A percentile compares a stretch with the other conserved stretches of the same genome.
Evolutionary conservation across 139 green algal genomes (phyloP).

Genomic region (Micractinium conductrix): DNA sequence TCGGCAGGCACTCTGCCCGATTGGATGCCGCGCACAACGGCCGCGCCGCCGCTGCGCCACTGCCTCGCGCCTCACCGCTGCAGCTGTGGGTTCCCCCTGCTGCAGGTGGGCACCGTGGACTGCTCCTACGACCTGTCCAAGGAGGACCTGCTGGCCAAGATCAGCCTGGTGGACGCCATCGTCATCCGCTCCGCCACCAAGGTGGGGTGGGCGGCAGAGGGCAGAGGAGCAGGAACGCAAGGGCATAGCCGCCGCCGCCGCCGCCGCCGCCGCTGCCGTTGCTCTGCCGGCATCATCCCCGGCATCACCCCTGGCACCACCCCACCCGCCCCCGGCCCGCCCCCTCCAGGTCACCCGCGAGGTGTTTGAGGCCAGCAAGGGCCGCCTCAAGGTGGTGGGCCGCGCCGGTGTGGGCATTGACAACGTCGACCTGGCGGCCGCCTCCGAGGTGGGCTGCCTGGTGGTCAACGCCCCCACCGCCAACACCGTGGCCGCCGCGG

Average conservation of each 20-base stretch:
- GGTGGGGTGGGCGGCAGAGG: slow-evolving; percentile 42
- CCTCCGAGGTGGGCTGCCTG: slow-evolving; percentile 78
- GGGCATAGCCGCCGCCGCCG: too few relatives aligned
- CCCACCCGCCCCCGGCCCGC: neutral
- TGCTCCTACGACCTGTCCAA: slow-evolving; percentile 76
- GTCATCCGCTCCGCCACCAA: slow-evolving; percentile 94
- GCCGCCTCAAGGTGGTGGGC: slow-evolving; percentile 95
- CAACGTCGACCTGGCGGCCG: slow-evolving; percentile 95
- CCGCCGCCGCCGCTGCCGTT: too few relatives aligned
- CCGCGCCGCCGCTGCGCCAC: slow-evolving; percentile 26
- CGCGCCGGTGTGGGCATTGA: slow-evolving; percentile 95
- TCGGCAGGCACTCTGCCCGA: too few relatives aligned
- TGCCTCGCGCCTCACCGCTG: slow-evolving; percentile 49
- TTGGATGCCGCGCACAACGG: too few relatives aligned
- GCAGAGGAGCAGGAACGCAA: too few relatives aligned
- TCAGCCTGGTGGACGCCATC: slow-evolving; percentile 80
- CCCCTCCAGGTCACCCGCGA: slow-evolving; percentile 76
- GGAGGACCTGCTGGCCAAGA: slow-evolving; percentile 81
- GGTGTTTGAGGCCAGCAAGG: slow-evolving; percentile 92
- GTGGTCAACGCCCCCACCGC: slow-evolving; percentile 98
- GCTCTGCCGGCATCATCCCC: neutral
- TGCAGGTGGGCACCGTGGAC: slow-evolving; percentile 66
- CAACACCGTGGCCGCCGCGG: slow-evolving; percentile 96
- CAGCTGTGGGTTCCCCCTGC: too few relatives aligned
- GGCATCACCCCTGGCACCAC: too few relatives aligned